Evolutionary conservation across 2,329 filamentous ascomycete species (phyloP).

Genomic region (Penicillium sp.): DNA sequence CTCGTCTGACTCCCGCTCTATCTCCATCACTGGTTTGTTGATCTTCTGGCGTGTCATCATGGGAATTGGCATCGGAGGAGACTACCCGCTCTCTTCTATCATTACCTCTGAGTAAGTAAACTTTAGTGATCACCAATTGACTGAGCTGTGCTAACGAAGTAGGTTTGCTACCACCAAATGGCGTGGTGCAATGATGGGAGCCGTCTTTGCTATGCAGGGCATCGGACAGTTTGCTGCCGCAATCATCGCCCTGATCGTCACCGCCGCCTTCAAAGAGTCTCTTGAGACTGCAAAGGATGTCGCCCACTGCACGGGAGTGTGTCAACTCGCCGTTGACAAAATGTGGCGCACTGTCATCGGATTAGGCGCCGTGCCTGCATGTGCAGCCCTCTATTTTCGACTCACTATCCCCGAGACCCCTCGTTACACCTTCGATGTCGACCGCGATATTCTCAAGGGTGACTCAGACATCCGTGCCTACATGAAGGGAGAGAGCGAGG

Average conservation of each 20-base stretch:
- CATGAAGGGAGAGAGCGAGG: conserved; percentile 64
- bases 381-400: conserved; percentile 80
- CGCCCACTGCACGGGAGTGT: conserved; percentile 62
- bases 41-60: conserved; percentile 83
- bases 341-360: conserved; percentile 84
- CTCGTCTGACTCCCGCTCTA: conserved; percentile 61
- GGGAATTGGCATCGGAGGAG: conserved; percentile 77
- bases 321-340: conserved; percentile 74
- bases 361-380: conserved; percentile 77
- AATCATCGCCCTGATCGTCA: conserved; percentile 74
- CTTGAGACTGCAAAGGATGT: conserved; percentile 55
- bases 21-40: conserved; percentile 57
- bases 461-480: conserved; percentile 74
- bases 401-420: conserved; percentile 86
- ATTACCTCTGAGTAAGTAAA: conserved; percentile 71
- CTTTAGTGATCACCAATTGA: neutral
- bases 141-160: neutral
- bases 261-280: conserved; percentile 68
- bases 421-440: conserved; percentile 82
- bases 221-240: conserved; percentile 76
- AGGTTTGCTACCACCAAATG: conserved; percentile 82
- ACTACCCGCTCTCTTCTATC: conserved; percentile 79
- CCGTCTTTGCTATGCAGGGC: conserved; percentile 86
- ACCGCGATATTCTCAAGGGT: conserved; percentile 72
- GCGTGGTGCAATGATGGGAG: conserved; percentile 83